Evolutionary conservation across 2,329 filamentous ascomycete genomes (phyloP), one percentile per base, ranked within the genome.

Genomic region (Talaromyces albobiverticillius): DNA sequence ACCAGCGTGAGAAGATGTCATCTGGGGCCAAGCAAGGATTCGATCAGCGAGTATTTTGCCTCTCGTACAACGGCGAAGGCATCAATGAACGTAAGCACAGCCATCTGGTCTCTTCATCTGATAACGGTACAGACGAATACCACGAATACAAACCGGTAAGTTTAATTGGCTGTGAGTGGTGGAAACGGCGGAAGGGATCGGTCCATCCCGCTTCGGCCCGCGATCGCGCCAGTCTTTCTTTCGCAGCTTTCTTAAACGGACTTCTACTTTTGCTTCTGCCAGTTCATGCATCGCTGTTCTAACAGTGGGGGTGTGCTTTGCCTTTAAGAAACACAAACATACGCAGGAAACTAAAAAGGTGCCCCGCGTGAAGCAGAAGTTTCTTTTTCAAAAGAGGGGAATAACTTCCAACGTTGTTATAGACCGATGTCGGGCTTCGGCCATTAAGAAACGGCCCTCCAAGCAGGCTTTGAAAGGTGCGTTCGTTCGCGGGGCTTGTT

Each of bases 181-280:
- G 49, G 48, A 32, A 51, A 31, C 50, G 46, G 26, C 5, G 26
- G 43, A 29, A 46, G 6, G 43, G 52, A 47, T 47, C 38, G 38
- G 52, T 41, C 54, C 36, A n/a, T 52, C 50, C 43, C 50, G 51
- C 50, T n/a, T 46, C 53, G 53, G 53, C 47, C 53, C 53, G 53
- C 48, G 47, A 51, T 46, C 47, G 47, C 41, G 38, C 31, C 53
- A 52, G 23, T 26, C 49, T 46, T 51, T 51, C 26, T 25, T n/a
- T 41, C 26, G n/a, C n/a, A n/a, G n/a, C n/a, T 43, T 43, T 9
- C 36, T 16, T 13, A 20, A 22, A 18, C 31, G 31, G 13, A 34
- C n/a, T n/a, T n/a, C n/a, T n/a, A n/a, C n/a, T n/a, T n/a, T n/a
- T n/a, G n/a, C 31, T 34, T 36, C 32, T 18, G 34, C 36, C 36